phyloP scores from a whole-genome alignment of 2,329 filamentous ascomycete genomes.

The Hypoxylon sp. region DNA sequence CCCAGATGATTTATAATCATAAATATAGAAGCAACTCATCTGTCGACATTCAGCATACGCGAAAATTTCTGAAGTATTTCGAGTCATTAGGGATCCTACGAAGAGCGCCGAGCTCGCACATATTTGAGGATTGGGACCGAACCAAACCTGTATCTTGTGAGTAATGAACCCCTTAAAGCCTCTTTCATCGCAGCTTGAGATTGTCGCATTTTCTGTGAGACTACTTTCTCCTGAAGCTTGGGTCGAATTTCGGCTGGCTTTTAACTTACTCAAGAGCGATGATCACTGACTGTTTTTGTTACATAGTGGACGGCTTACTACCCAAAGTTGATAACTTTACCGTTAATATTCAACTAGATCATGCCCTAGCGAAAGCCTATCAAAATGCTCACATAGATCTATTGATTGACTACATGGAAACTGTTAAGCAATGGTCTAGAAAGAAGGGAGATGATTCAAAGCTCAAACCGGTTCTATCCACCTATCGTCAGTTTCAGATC shows the following conservation, averaged over 20 bases:
- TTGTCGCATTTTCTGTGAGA: neutral
- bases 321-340: slow-evolving; percentile 49
- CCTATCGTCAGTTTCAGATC: slow-evolving; percentile 44
- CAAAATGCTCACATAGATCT: slow-evolving; percentile 46
- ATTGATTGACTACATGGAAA: slow-evolving; percentile 46
- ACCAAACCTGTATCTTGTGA: slow-evolving; percentile 34
- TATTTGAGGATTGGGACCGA: slow-evolving; percentile 45
- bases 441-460: slow-evolving; percentile 1
- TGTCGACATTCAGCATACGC: slow-evolving; percentile 44
- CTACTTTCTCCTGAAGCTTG: neutral
- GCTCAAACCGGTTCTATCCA: slow-evolving; percentile 2
- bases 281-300: slow-evolving; percentile 9
- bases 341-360: slow-evolving; percentile 45
- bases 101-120: slow-evolving; percentile 49
- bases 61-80: slow-evolving; percentile 48
- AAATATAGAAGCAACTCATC: slow-evolving; percentile 1
- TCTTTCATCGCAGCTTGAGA: neutral
- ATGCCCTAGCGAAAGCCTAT: slow-evolving; percentile 40
- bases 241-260: neutral
- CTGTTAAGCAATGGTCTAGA: slow-evolving; percentile 35
- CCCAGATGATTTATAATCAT: slow-evolving; percentile 39
- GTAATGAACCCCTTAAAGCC: neutral
- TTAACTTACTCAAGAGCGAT: neutral
- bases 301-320: slow-evolving; percentile 49
- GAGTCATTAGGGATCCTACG: slow-evolving; percentile 51